A percentile compares a stretch with the other conserved stretches of the same genome.
These are phyloP conservation scores for Saccharomyces mikatae DNA, from an alignment of 805 yeast genomes.

Conservation along the genomic window DNA sequence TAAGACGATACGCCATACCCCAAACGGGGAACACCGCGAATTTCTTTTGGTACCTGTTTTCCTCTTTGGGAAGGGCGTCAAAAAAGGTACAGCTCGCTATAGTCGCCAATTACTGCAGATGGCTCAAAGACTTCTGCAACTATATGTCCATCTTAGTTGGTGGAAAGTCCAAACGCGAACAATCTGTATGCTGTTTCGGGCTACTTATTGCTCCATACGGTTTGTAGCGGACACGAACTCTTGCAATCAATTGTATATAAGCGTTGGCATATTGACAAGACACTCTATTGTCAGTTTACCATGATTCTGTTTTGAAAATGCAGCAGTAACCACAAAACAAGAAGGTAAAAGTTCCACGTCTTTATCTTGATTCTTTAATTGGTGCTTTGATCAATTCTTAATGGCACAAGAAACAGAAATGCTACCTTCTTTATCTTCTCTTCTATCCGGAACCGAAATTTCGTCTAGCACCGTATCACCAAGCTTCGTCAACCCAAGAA, in stretches of 20 bases:
- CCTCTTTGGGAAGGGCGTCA: neutral
- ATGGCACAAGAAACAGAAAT: constrained; percentile 3
- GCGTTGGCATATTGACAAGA: neutral
- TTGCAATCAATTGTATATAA: neutral
- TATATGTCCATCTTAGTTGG: neutral
- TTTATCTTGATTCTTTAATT: neutral
- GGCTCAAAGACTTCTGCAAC: neutral
- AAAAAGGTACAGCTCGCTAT: neutral
- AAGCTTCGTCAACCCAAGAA: constrained; percentile 10
- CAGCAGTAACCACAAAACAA: neutral
- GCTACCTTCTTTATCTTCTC: constrained; percentile 20
- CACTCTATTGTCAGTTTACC: neutral
- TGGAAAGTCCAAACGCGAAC: neutral
- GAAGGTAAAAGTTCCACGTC: neutral
- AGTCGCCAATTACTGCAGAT: neutral
- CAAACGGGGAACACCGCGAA: neutral
- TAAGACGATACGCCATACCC: neutral
- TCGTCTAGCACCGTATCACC: constrained; percentile 18
- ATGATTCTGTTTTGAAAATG: neutral
- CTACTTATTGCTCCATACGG: neutral
- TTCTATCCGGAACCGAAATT: constrained; percentile 9
- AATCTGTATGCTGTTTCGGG: neutral
- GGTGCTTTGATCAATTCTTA: neutral
- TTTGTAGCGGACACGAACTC: neutral
- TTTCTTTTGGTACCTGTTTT: neutral